Evolutionary conservation across 495 filamentous ascomycete species (phyloP), one percentile per base, ranked within the genome.

Genomic region (Penicillium macrosclerotiorum): DNA sequence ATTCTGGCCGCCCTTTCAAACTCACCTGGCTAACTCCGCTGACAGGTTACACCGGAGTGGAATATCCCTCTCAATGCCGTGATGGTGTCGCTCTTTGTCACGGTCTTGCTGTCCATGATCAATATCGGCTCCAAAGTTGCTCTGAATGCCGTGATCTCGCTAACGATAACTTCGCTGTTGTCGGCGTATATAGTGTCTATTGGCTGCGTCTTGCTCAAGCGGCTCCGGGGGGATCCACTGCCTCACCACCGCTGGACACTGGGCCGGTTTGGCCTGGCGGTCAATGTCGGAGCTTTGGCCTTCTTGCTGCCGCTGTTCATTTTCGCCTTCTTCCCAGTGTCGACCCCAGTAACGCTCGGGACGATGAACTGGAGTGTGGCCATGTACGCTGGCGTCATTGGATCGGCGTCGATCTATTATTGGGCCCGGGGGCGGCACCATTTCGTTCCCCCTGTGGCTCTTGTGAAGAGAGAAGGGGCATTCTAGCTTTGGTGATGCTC

Each of bases 41-140:
- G 14, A 16, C 49, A 75, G 74, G 73, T 80, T 33, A 69, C 64
- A 13, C 74, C 67, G 4, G 60, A 65, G 14, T 77, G 67, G 60
- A 72, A 73, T 40, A 74, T 79, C 26, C 77, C 78, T 1, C 51
- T 80, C 22, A 79, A 76, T 49, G 69, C 78, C 5, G 67, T 80
- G 37, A 59, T 68, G 41, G 63, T 74, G 35, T 67, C 68, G 2
- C 42, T 78, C 1, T 52, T 64, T 22, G 64, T 71, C 11, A 65
- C 64, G 23, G 62, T 71, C 20, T 64, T 78, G 17, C 63, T 78
- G 2, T 66, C 69, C 8, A 52, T 78, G 8, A 76, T 79, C 52
- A 77, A 77, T 49, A 72, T 81, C 38, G 72, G 71, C 42, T 76
- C 73, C 7, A 41, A 59, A 4, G 63, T 68, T 5, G 70, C 73